phyloP scores from a whole-genome alignment of 2,329 filamentous ascomycete species.

The Cladophialophora immunda region DNA sequence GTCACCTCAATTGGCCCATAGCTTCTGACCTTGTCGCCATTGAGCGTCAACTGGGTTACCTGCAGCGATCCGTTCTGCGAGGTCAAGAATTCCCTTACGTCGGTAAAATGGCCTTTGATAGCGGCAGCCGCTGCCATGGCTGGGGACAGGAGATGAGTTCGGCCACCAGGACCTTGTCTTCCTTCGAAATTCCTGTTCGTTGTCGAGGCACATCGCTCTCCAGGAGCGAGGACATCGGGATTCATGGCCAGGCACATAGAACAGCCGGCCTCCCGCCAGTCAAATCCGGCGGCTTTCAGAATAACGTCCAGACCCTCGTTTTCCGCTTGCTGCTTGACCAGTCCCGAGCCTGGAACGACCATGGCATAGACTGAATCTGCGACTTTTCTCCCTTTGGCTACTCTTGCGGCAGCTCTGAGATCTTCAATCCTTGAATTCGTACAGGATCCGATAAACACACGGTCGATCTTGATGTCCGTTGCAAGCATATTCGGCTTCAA shows the following conservation, averaged over 20 bases:
- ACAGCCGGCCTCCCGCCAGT: conserved; percentile 97
- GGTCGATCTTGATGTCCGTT: conserved; percentile 88
- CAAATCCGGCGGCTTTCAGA: conserved; percentile 90
- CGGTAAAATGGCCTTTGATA: conserved; percentile 86
- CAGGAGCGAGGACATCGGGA: conserved; percentile 90
- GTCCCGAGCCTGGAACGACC: conserved; percentile 93
- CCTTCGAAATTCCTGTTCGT: conserved; percentile 98
- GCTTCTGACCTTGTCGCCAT: conserved; percentile 60
- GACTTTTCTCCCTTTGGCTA: conserved; percentile 86
- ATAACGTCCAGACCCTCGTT: conserved; percentile 90
- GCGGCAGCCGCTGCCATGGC: conserved; percentile 94
- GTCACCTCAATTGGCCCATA: conserved; percentile 72
- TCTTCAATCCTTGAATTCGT: conserved; percentile 97
- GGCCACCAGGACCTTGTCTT: conserved; percentile 85
- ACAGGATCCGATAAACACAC: conserved; percentile 97
- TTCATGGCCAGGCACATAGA: conserved; percentile 99
- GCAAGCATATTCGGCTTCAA: conserved; percentile 83
- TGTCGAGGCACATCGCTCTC: conserved; percentile 92
- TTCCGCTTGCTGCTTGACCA: conserved; percentile 92
- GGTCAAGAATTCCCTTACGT: conserved; percentile 80
- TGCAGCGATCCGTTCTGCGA: conserved; percentile 64
- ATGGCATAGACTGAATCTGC: conserved; percentile 90
- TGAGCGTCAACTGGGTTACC: conserved; percentile 64
- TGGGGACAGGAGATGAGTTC: conserved; percentile 95
- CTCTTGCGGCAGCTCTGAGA: conserved; percentile 81